Conservation (phyloP, 352 stramenopile species). For the Pythium insidiosum region DNA sequence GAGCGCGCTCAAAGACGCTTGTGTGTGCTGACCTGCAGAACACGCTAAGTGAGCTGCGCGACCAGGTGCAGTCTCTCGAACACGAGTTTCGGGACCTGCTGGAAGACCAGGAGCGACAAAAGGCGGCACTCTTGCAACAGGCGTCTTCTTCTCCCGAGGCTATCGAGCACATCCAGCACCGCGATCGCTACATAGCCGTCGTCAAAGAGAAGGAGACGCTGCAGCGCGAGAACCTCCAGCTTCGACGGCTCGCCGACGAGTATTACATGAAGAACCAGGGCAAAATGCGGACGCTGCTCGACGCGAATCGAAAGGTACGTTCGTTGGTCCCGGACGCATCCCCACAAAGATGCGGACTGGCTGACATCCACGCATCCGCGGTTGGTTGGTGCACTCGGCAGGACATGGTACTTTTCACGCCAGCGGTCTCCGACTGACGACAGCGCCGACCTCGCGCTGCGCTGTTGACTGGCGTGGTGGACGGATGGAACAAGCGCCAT, state of each 20-base stretch:
- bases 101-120: slow-evolving; percentile 7
- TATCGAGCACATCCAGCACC: not conserved
- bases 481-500: not conserved
- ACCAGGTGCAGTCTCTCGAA: slow-evolving; percentile 28
- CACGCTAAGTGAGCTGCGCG: slow-evolving; percentile 54
- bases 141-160: too few relatives aligned
- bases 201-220: slow-evolving; percentile 44
- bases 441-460: not conserved
- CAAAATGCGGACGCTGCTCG: slow-evolving; percentile 44
- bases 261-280: slow-evolving; percentile 80
- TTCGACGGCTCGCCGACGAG: slow-evolving; percentile 53
- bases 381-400: not conserved
- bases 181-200: slow-evolving; percentile 19
- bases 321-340: not conserved
- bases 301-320: slow-evolving; percentile 41
- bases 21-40: slow-evolving; percentile 23
- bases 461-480: not conserved
- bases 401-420: slow-evolving; percentile 19
- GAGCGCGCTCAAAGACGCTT: not conserved
- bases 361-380: not conserved
- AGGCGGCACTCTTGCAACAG: too few relatives aligned
- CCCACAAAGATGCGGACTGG: not conserved
- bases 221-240: slow-evolving; percentile 54
- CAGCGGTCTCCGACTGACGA: slow-evolving; percentile 4
- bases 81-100: slow-evolving; percentile 7